Evolutionary conservation across 2,329 filamentous ascomycete genomes (phyloP).

Genomic region (Amesomyces nigricolor): DNA sequence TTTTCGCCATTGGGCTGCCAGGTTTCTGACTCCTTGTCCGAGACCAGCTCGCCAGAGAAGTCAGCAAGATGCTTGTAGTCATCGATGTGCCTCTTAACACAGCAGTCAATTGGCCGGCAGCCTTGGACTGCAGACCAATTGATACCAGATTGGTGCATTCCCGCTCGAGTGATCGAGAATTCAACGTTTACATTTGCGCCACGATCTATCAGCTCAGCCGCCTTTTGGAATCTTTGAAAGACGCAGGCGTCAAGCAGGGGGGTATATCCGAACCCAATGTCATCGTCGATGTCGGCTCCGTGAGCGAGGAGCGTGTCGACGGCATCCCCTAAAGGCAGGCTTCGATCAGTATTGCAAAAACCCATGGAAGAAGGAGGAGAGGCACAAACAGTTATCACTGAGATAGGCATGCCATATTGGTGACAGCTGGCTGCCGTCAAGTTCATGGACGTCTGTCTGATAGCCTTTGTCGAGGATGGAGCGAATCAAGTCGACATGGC

Average conservation of each 20-base stretch:
- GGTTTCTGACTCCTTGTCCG: neutral
- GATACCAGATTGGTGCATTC: neutral
- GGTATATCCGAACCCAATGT: slow-evolving; percentile 11
- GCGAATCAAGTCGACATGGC: slow-evolving; percentile 8
- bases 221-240: neutral
- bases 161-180: neutral
- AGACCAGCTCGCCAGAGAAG: too few relatives aligned
- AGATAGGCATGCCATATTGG: slow-evolving; percentile 14
- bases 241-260: slow-evolving; percentile 11
- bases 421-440: neutral
- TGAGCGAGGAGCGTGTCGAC: slow-evolving; percentile 7
- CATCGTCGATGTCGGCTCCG: slow-evolving; percentile 15
- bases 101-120: slow-evolving; percentile 14
- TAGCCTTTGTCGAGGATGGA: slow-evolving; percentile 12
- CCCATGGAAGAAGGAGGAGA: neutral
- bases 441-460: slow-evolving; percentile 8
- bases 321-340: neutral
- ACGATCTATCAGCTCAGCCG: slow-evolving; percentile 3
- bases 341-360: neutral
- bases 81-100: neutral
- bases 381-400: slow-evolving; percentile 1
- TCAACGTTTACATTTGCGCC: slow-evolving; percentile 9
- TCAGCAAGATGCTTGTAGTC: neutral
- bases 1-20: neutral
- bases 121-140: neutral